Evolutionary conservation across 306 rosid genomes (phyloP).

Genomic region (Vicia sativa): DNA sequence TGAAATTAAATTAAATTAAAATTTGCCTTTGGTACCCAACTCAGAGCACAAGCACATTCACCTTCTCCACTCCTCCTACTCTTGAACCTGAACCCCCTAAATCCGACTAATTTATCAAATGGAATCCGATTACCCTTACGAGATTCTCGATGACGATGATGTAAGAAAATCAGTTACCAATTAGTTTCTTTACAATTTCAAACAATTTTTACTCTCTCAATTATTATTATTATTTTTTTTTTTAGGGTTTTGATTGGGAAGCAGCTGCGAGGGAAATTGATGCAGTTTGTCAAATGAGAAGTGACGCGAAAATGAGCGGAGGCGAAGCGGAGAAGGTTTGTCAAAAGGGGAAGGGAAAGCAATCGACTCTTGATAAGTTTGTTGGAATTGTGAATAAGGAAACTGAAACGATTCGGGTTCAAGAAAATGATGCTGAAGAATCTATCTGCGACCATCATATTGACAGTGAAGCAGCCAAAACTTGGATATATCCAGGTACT

Average conservation of each 20-base stretch:
- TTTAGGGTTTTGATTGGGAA: constrained; percentile 85
- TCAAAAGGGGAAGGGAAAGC: constrained; percentile 43
- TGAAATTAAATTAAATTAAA: constrained; percentile 12
- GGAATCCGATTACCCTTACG: constrained; percentile 50
- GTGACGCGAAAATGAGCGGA: background rate
- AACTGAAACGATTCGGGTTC: constrained; percentile 34
- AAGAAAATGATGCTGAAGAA: constrained; percentile 13
- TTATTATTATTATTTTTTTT: background rate
- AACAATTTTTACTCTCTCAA: background rate
- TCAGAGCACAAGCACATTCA: background rate
- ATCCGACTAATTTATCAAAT: constrained; percentile 38
- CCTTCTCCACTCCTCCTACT: background rate
- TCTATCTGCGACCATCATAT: constrained; percentile 44
- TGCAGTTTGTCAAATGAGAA: constrained; percentile 45
- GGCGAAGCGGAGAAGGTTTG: constrained; percentile 28
- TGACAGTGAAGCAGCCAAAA: constrained; percentile 76
- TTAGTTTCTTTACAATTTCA: background rate
- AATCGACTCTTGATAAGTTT: constrained; percentile 64
- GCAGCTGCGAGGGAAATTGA: constrained; percentile 75
- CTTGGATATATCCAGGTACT: constrained; percentile 91
- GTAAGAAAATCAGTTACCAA: constrained; percentile 35
- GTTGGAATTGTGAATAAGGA: constrained; percentile 40
- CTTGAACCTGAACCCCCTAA: constrained; percentile 5
- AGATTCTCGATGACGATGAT: constrained; percentile 61
- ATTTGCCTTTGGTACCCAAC: background rate